Base-by-base conservation (phyloP, 495 filamentous ascomycete genomes). In the Neurospora sp. region DNA sequence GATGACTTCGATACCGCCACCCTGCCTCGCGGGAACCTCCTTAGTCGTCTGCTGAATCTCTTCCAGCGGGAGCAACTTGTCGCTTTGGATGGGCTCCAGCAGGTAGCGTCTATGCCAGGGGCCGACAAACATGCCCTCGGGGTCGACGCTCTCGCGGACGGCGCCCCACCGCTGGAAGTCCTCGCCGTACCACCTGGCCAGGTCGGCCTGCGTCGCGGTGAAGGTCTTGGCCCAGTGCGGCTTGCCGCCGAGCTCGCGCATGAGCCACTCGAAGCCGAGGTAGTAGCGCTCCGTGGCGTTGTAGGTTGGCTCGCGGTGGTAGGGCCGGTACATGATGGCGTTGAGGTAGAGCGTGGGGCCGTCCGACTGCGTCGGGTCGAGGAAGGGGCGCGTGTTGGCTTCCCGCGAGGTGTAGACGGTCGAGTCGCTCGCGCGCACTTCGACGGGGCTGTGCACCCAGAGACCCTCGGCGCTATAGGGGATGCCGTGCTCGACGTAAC, bases 221-320 rank as follows among this genome's bases (percentile, higher is more conserved):
- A 97, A 98, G 77, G 97, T 97, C 86, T 99, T 99, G 8, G 96
- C 96, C 94, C 96, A 99, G 81, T 99, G 96, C 40, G 96, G 96
- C 68, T 87, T 86, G n/a, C 93, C 96, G 71, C 92, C 93, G 71
- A 97, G 82, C 70, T 97, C 92, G 41, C 89, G 90, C 96, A 98
- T 98, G 68, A 99, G 89, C 85, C 90, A 96, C 84, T 99, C 96
- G 74, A 99, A 98, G 1, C 93, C 96, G 79, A 93, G 85, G 79
- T 98, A 98, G 82, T 97, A 99, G 39, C 94, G 87, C 71, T 87
- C 74, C 18, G 77, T 79, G 27, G 77, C 83, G 70, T 82, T 85
- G 79, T 91, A 91, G 2, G 93, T 91, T 22, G 95, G 94, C 78
- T 98, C 92, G 39, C 84, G 86, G 76, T 88, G 83, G 79, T 97